Evolutionary conservation across 176 grass and related monocot species (phyloP).

Genomic region (Zoysia pacifica): DNA sequence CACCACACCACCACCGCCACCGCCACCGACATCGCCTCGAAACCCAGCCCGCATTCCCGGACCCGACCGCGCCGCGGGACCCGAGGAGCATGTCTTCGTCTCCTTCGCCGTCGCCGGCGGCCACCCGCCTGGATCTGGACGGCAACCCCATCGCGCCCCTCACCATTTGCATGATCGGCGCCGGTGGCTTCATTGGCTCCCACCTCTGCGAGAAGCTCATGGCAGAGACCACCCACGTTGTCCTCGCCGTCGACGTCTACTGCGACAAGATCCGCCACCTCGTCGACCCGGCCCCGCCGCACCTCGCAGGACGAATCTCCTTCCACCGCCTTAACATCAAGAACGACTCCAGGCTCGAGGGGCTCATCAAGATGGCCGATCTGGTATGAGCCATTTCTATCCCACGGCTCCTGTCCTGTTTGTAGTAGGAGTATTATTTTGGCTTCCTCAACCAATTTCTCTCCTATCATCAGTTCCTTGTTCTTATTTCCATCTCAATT

Average conservation of each 20-base stretch:
- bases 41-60: conserved; percentile 24
- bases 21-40: conserved; percentile 13
- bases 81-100: conserved; percentile 28
- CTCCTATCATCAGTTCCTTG: too few relatives aligned
- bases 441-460: too few relatives aligned
- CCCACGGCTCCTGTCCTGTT: too few relatives aligned
- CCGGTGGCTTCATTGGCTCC: conserved; percentile 93
- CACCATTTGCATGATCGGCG: conserved; percentile 95
- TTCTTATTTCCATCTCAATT: too few relatives aligned
- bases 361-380: conserved; percentile 92
- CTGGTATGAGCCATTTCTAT: conserved; percentile 40
- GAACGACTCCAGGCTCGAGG: conserved; percentile 91
- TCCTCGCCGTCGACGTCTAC: conserved; percentile 91
- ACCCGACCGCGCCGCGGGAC: conserved; percentile 23
- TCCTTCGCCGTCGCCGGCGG: background rate
- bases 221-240: conserved; percentile 69
- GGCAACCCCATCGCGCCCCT: conserved; percentile 59
- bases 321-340: conserved; percentile 99
- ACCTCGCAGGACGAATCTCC: conserved; percentile 63
- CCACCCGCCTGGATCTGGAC: conserved; percentile 79
- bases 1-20: background rate
- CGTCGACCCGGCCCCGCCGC: conserved; percentile 61
- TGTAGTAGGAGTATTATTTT: too few relatives aligned
- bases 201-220: conserved; percentile 99
- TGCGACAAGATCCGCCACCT: conserved; percentile 99